Evolutionary conservation across 306 rosid genomes (phyloP), one percentile per base, ranked within the genome.

Genomic region (Mucuna pruriens): DNA sequence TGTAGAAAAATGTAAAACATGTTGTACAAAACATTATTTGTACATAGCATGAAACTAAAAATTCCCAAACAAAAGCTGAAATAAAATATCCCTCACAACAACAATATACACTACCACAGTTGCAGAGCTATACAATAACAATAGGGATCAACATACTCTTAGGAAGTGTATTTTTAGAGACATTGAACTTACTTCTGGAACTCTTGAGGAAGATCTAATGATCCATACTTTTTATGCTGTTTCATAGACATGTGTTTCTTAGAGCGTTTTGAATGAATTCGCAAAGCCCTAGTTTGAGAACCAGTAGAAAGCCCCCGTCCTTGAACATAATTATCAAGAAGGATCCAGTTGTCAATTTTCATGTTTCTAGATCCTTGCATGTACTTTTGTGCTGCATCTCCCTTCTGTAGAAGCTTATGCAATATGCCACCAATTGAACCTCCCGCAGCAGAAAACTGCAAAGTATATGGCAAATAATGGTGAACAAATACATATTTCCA

Each of bases 171-270:
- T 7, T 54, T 62, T 70, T 80, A 66, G 70, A 78, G 38, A 44
- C 39, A 40, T 44, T 46, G 51, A 52, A 83, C 93, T 87, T 84
- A 95, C 98, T 83, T 88, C n/a, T 69, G 85, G 71, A 84, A 74
- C 68, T 93, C 92, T 67, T 29, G 80, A 70, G 94, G 91, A 84
- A 93, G 87, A 82, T 89, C 79, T 17, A 91, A 69, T 55, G 91
- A 78, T 57, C 97, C 98, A 40, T 66, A 68, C 33, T 85, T 88
- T 78, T 93, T 93, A 69, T 88, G 96, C 29, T 89, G 88, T 75
- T 85, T 95, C 92, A 90, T 84, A 25, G 97, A 90, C 96, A 95
- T 89, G 77, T 67, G 89, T 83, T 70, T 91, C 88, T 88, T 91
- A 13, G 97, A 93, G 5, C 92, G 92, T 84, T 85, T 95, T 5